Evolutionary conservation across 106 monocot genomes (phyloP).

Genomic region (Platanthera guangdongensis): DNA sequence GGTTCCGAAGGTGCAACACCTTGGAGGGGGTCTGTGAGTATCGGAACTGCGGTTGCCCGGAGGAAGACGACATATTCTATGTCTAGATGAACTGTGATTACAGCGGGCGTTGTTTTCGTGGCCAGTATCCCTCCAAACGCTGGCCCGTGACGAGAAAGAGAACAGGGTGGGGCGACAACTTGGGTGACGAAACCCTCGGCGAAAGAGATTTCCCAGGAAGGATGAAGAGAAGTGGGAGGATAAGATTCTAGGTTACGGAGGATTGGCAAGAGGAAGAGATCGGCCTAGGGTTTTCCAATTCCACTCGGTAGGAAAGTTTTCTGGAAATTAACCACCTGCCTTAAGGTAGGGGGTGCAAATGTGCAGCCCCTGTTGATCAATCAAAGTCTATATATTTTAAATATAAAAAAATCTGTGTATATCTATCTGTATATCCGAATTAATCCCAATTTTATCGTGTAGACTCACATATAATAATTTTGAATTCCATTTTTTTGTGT

Average conservation of each 20-base stretch:
- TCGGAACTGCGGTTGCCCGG: constrained; percentile 68
- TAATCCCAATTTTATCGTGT: too few relatives aligned
- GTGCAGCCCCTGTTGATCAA: too few relatives aligned
- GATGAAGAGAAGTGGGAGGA: neutral
- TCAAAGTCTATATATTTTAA: too few relatives aligned
- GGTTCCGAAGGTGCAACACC: constrained; percentile 84
- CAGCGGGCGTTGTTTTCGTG: neutral
- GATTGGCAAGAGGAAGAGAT: too few relatives aligned
- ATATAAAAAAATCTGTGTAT: too few relatives aligned
- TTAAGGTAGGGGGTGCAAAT: too few relatives aligned
- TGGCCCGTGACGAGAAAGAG: neutral
- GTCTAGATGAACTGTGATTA: neutral
- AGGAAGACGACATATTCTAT: constrained; percentile 38
- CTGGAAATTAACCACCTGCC: too few relatives aligned
- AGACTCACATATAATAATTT: too few relatives aligned
- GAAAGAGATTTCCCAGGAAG: neutral
- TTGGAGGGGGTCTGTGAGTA: constrained; percentile 95
- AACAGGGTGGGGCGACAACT: neutral
- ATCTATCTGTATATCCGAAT: too few relatives aligned
- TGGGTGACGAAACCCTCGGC: neutral
- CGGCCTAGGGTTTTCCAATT: neutral
- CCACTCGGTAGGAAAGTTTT: neutral
- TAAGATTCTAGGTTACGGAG: too few relatives aligned
- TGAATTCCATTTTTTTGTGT: too few relatives aligned
- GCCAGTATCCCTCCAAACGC: neutral